Conservation (phyloP, 805 yeast species). For the Candida insectorum region DNA sequence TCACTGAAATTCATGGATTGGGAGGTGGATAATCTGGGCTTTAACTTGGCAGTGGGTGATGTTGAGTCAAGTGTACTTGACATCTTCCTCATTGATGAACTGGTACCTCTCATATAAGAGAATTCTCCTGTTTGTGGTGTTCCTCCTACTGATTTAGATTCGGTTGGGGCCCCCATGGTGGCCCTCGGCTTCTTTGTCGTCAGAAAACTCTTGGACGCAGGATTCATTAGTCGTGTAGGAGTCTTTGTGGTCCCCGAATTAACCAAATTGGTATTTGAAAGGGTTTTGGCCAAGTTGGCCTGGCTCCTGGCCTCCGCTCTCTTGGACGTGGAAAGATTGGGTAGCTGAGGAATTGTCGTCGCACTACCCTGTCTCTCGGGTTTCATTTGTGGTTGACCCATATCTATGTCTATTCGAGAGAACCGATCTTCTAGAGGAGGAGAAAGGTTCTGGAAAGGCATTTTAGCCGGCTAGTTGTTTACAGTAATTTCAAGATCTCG, state of each 20-base stretch:
- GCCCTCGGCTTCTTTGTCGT: no score
- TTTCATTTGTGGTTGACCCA: no score
- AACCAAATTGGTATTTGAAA: conserved; percentile 6
- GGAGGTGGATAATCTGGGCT: background rate
- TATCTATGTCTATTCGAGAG: conserved; percentile 8
- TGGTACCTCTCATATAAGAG: conserved; percentile 41
- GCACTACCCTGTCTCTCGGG: no score
- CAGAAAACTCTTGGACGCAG: no score
- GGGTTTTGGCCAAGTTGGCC: conserved; percentile 6
- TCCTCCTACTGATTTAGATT: conserved; percentile 6
- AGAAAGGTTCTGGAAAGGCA: background rate
- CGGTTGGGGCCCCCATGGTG: conserved; percentile 3
- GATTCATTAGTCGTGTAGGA: conserved; percentile 3
- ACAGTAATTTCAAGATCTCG: no score
- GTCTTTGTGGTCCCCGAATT: conserved; percentile 8
- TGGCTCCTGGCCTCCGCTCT: conserved; percentile 13
- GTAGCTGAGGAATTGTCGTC: conserved; percentile 11
- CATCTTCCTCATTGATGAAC: conserved; percentile 33
- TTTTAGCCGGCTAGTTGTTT: no score
- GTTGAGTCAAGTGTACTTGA: conserved; percentile 8
- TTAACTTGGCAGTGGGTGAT: background rate
- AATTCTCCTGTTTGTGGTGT: conserved; percentile 12
- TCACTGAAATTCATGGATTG: background rate
- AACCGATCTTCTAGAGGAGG: conserved; percentile 10
- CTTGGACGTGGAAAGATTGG: conserved; percentile 12